Percentiles rank a stretch among this genome's conserved stretches.
phyloP scores from a whole-genome alignment of 2,329 filamentous ascomycete species.

The Alternaria atra region DNA sequence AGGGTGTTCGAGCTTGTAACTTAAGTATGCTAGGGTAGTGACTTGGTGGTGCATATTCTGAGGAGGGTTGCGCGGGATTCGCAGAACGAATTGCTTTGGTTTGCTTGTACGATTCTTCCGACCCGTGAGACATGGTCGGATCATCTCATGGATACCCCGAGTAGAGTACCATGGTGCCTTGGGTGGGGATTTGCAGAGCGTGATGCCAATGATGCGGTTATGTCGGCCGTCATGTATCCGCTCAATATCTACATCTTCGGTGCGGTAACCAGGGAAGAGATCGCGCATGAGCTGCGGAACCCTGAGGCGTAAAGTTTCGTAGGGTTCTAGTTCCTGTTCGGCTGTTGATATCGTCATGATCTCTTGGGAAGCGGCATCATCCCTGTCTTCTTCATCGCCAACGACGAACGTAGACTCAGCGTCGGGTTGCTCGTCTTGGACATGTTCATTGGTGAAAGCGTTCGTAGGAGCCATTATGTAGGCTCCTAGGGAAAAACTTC shows the following conservation, averaged over 20 bases:
- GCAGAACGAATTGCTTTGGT: neutral
- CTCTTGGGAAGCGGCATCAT: too few species aligned
- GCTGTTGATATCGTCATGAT: neutral
- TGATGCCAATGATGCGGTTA: neutral
- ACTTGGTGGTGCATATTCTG: neutral
- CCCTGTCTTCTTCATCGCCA: neutral
- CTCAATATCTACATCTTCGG: neutral
- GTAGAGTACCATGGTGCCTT: neutral
- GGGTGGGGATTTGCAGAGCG: neutral
- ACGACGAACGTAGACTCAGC: neutral
- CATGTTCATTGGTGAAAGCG: neutral
- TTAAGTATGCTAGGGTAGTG: neutral
- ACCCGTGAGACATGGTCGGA: neutral
- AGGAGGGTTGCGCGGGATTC: neutral
- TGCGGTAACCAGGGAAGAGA: constrained; percentile 1
- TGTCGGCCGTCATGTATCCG: neutral
- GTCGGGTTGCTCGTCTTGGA: neutral
- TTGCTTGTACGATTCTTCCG: neutral
- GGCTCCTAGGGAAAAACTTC: neutral
- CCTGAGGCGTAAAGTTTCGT: neutral
- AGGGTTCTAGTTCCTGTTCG: neutral
- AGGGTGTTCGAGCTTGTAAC: neutral
- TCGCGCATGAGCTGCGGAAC: neutral
- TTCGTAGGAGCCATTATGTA: neutral
- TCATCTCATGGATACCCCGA: neutral